Evolutionary conservation across 1,284 basidiomycete species (phyloP).

Genomic region (Cutaneotrichosporon curvatum): DNA sequence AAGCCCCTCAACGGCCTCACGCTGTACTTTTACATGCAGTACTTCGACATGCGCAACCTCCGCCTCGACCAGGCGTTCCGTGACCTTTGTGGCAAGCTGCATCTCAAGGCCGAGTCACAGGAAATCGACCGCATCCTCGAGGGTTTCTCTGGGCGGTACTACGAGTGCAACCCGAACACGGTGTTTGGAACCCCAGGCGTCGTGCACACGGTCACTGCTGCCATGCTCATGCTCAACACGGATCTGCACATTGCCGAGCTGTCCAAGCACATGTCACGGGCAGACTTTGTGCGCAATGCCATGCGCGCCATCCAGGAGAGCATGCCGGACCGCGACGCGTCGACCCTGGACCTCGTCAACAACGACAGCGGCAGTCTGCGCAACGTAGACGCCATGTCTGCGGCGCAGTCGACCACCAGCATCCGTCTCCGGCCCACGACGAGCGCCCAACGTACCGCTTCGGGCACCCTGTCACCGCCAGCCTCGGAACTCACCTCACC

Average conservation of each 20-base stretch:
- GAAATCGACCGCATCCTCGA: constrained; percentile 95
- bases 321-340: constrained; percentile 38
- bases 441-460: constrained; percentile 24
- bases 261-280: constrained; percentile 80
- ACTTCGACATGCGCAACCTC: constrained; percentile 78
- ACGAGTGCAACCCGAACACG: constrained; percentile 76
- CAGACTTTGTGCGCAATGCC: constrained; percentile 88
- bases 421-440: constrained; percentile 18
- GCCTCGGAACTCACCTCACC: constrained; percentile 16
- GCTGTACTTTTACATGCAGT: constrained; percentile 71
- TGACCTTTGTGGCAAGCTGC: constrained; percentile 81
- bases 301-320: constrained; percentile 63
- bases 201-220: constrained; percentile 88
- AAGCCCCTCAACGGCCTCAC: constrained; percentile 67
- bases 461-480: constrained; percentile 21
- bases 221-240: constrained; percentile 89
- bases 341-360: constrained; percentile 56
- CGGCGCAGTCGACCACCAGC: constrained; percentile 17
- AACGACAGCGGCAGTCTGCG: constrained; percentile 57
- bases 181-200: constrained; percentile 81
- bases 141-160: constrained; percentile 81
- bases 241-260: constrained; percentile 94
- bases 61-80: constrained; percentile 85
- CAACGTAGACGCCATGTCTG: constrained; percentile 17
- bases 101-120: constrained; percentile 91